These are phyloP conservation scores for Naganishia liquefaciens DNA, from an alignment of 1,284 basidiomycete species.

Conservation along the genomic window DNA sequence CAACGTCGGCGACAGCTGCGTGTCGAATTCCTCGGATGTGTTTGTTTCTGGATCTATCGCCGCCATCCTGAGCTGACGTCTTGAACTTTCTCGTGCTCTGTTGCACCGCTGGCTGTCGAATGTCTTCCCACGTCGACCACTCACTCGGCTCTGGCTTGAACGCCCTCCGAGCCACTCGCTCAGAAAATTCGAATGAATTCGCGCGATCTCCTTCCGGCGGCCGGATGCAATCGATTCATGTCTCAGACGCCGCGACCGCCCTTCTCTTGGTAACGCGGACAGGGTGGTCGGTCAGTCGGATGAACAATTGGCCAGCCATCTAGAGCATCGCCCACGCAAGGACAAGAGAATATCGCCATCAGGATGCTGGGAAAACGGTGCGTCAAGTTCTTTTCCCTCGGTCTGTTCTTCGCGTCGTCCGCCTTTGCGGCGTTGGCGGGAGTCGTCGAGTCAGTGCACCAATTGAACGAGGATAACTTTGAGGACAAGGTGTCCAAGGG, in stretches of 20 bases:
- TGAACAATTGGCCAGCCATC: too few relatives aligned
- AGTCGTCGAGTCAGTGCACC: slow-evolving; percentile 41
- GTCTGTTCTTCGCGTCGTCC: slow-evolving; percentile 5
- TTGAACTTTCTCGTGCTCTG: not conserved
- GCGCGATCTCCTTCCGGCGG: too few relatives aligned
- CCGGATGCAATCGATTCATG: slow-evolving; percentile 12
- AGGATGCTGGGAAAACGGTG: not conserved
- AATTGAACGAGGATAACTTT: slow-evolving; percentile 69
- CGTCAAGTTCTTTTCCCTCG: not conserved
- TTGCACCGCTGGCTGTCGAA: too few relatives aligned
- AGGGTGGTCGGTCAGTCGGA: too few relatives aligned
- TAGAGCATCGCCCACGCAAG: too few relatives aligned
- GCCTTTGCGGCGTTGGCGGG: slow-evolving; percentile 39
- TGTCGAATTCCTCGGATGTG: not conserved
- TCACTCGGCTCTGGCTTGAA: not conserved
- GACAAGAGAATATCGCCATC: too few relatives aligned
- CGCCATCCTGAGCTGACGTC: not conserved
- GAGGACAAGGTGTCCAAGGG: slow-evolving; percentile 61
- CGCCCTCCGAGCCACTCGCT: not conserved
- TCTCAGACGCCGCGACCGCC: slow-evolving; percentile 9
- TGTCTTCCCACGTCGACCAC: too few relatives aligned
- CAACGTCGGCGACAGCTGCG: slow-evolving; percentile 17
- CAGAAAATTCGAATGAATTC: slow-evolving; percentile 21
- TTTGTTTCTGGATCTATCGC: not conserved
- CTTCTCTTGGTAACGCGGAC: not conserved